phyloP scores from a whole-genome alignment of 176 grass and related monocot species.

The Pontederia crassipes region DNA sequence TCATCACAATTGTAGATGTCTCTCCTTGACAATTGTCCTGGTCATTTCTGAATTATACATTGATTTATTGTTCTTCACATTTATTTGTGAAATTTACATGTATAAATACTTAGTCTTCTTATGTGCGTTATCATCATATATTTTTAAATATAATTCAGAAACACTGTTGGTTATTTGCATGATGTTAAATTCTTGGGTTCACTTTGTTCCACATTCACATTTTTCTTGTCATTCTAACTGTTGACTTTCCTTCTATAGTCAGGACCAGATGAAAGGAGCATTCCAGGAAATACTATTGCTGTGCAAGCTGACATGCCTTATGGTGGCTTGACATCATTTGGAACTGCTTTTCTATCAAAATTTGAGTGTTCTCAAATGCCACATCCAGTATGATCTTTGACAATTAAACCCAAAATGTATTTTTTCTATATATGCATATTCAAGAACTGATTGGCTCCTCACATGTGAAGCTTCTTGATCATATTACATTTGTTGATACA shows the following conservation, averaged over 20 bases:
- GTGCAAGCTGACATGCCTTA: slow-evolving; percentile 98
- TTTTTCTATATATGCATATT: too few relatives aligned
- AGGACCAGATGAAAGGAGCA: slow-evolving; percentile 86
- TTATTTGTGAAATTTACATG: too few relatives aligned
- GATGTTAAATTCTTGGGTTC: too few relatives aligned
- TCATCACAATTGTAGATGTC: neutral
- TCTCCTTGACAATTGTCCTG: neutral
- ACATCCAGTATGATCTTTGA: slow-evolving; percentile 62
- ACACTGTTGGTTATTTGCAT: neutral
- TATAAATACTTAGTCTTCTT: too few relatives aligned
- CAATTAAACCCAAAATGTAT: neutral
- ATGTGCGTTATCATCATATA: too few relatives aligned
- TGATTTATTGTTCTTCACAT: neutral
- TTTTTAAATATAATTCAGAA: too few relatives aligned
- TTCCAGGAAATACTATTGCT: slow-evolving; percentile 93
- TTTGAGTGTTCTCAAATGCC: slow-evolving; percentile 99
- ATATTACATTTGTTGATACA: slow-evolving; percentile 94
- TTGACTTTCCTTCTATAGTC: slow-evolving; percentile 31
- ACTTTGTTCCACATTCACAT: neutral
- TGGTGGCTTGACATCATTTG: slow-evolving; percentile 85
- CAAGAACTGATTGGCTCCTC: too few relatives aligned
- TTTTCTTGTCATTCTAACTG: neutral
- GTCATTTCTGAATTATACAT: neutral
- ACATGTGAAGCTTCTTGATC: slow-evolving; percentile 66
- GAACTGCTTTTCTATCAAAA: slow-evolving; percentile 83